These are phyloP conservation scores for Penicillium freii DNA, from an alignment of 2,329 filamentous ascomycete genomes.

Conservation along the genomic window DNA sequence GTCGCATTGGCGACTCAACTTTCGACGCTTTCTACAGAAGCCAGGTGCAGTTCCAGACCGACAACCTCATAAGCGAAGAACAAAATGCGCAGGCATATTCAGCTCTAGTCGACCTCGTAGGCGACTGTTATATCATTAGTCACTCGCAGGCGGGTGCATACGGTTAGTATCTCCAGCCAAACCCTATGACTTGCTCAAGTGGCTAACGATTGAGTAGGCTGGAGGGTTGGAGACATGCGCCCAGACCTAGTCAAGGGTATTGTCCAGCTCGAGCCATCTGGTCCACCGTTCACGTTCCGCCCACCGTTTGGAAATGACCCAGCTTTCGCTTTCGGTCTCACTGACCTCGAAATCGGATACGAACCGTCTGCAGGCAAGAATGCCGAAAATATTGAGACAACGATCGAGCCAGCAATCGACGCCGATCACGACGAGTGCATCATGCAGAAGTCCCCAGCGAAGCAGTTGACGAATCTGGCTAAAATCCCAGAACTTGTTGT, in stretches of 20 bases:
- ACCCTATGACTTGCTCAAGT: not conserved
- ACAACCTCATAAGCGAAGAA: conserved; percentile 21
- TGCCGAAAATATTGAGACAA: conserved; percentile 13
- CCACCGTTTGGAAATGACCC: conserved; percentile 12
- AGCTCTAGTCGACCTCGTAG: conserved; percentile 27
- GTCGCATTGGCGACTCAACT: conserved; percentile 30
- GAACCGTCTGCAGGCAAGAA: conserved; percentile 13
- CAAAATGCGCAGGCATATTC: conserved; percentile 17
- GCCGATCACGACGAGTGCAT: conserved; percentile 33
- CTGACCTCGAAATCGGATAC: conserved; percentile 18
- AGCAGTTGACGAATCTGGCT: conserved; percentile 50
- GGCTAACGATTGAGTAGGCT: conserved; percentile 28
- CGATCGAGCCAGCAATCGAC: not conserved
- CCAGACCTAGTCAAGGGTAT: conserved; percentile 51
- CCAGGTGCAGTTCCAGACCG: conserved; percentile 6
- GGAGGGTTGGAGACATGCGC: conserved; percentile 50
- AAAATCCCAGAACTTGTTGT: conserved; percentile 51
- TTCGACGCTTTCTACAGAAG: conserved; percentile 30
- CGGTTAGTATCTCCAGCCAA: not conserved
- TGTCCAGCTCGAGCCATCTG: conserved; percentile 54
- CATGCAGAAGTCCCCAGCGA: conserved; percentile 41
- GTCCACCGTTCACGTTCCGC: conserved; percentile 42
- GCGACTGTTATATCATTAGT: conserved; percentile 37
- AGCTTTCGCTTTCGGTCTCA: conserved; percentile 20
- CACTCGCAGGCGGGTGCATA: conserved; percentile 52